phyloP scores from a whole-genome alignment of 2,329 filamentous ascomycete species.

The Zalaria sp. region DNA sequence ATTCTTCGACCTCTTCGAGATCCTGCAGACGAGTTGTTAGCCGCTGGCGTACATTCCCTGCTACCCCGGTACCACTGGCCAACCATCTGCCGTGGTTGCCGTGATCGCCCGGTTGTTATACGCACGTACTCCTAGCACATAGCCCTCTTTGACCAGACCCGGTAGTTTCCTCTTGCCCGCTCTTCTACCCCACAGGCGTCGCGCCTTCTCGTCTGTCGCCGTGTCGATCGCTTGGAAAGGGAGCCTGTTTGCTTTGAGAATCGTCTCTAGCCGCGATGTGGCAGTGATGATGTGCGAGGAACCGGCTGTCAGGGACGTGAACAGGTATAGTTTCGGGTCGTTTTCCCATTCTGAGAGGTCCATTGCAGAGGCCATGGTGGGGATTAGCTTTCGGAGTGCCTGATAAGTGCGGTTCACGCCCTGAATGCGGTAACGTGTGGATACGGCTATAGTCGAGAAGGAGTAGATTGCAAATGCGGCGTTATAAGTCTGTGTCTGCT shows the following conservation, averaged over 20 bases:
- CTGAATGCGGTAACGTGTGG: too few species aligned
- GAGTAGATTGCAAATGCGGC: too few species aligned
- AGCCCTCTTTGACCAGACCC: slow-evolving; percentile 72
- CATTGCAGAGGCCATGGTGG: slow-evolving; percentile 4
- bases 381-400: background rate
- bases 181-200: slow-evolving; percentile 76
- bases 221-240: slow-evolving; percentile 88
- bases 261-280: slow-evolving; percentile 89
- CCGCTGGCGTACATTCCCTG: background rate
- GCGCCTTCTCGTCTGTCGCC: slow-evolving; percentile 76
- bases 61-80: background rate
- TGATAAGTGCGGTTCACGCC: too few species aligned
- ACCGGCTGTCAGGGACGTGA: slow-evolving; percentile 88
- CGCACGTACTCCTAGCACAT: slow-evolving; percentile 65
- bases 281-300: slow-evolving; percentile 94
- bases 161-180: slow-evolving; percentile 80
- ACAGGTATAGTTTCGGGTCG: slow-evolving; percentile 61
- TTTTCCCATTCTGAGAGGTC: slow-evolving; percentile 30
- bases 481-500: too few species aligned
- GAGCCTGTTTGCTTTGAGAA: slow-evolving; percentile 85
- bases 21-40: slow-evolving; percentile 42
- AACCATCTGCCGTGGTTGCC: background rate
- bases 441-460: too few species aligned
- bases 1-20: slow-evolving; percentile 87
- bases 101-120: background rate